phyloP scores from a whole-genome alignment of 805 yeast species.

The Lachancea meyersii region DNA sequence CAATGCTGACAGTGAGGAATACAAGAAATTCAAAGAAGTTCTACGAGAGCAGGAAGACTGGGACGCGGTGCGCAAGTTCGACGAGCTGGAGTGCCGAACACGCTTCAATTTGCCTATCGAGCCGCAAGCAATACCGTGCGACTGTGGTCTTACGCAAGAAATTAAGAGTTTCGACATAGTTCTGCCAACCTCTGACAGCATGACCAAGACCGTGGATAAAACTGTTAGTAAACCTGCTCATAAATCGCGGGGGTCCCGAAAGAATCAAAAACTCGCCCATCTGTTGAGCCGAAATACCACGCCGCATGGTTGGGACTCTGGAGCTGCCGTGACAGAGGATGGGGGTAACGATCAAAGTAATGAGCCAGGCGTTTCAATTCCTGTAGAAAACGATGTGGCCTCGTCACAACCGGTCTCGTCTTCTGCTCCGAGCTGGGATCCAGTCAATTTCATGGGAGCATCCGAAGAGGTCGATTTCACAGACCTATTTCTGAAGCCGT shows the following conservation, averaged over 20 bases:
- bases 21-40: conserved; percentile 30
- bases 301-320: conserved; percentile 3
- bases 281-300: conserved; percentile 6
- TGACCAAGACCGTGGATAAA: conserved; percentile 5
- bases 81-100: conserved; percentile 33
- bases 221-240: conserved; percentile 11
- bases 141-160: conserved; percentile 35
- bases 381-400: neutral
- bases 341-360: neutral
- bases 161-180: conserved; percentile 32
- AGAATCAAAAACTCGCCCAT: conserved; percentile 5
- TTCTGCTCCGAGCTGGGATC: conserved; percentile 3
- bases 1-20: conserved; percentile 32
- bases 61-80: conserved; percentile 32
- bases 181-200: conserved; percentile 24
- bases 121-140: conserved; percentile 31
- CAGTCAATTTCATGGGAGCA: neutral
- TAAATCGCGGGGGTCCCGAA: conserved; percentile 4
- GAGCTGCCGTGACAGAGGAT: neutral
- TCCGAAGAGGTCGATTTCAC: conserved; percentile 33
- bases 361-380: neutral
- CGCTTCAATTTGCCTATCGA: conserved; percentile 30
- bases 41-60: conserved; percentile 26
- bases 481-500: conserved; percentile 26
- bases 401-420: neutral